Conservation (phyloP, 768 basidiomycete species). For the Boletus edulis region DNA sequence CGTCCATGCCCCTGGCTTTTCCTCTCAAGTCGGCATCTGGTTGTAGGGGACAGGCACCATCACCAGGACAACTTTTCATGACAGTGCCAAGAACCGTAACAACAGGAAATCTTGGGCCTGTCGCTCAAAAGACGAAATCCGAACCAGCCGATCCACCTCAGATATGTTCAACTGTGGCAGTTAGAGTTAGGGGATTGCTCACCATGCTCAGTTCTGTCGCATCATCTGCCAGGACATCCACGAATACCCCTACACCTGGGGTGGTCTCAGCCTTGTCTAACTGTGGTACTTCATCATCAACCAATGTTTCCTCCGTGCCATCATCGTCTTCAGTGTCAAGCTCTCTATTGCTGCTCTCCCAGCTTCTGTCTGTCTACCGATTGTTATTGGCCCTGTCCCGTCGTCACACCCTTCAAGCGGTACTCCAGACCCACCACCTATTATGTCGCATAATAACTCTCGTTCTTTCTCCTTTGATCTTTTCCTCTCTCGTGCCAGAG, state of each 20-base stretch:
- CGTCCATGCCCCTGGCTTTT: constrained; percentile 57
- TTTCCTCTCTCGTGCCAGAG: constrained; percentile 69
- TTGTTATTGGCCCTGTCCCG: constrained; percentile 71
- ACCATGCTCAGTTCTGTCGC: neutral
- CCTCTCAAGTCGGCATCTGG: constrained; percentile 32
- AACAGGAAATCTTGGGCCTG: neutral
- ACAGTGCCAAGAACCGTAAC: neutral
- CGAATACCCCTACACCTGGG: constrained; percentile 20
- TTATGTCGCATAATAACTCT: constrained; percentile 86
- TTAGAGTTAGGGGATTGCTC: neutral
- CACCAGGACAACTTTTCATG: constrained; percentile 4
- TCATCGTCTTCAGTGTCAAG: constrained; percentile 4
- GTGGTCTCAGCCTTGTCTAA: constrained; percentile 1
- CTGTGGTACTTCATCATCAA: constrained; percentile 12
- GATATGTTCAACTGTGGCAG: neutral
- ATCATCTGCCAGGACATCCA: constrained; percentile 3
- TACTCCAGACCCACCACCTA: constrained; percentile 51
- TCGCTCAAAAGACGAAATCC: neutral
- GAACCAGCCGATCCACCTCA: constrained; percentile 3
- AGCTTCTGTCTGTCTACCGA: constrained; percentile 63
- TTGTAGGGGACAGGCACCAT: neutral
- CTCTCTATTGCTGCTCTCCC: constrained; percentile 31
- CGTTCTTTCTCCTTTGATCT: constrained; percentile 82
- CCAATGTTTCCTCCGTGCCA: constrained; percentile 11
- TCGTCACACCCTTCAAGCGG: constrained; percentile 50